Conservation (phyloP, 768 basidiomycete genomes). For the Porphyrellus cyaneotinctus region DNA sequence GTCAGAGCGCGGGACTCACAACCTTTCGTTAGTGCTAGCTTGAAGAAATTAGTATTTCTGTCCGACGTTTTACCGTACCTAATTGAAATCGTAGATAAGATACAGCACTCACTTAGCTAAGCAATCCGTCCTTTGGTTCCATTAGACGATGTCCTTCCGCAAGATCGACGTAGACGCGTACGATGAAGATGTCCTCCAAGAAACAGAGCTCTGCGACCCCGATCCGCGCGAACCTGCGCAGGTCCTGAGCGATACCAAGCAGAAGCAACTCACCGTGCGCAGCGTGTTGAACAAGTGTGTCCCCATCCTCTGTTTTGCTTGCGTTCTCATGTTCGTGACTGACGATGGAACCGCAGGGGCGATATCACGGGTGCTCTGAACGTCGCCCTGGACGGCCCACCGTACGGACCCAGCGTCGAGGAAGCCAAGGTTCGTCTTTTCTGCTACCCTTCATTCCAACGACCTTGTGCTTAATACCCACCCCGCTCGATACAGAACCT, state of each 20-base stretch:
- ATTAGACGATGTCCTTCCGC: constrained; percentile 60
- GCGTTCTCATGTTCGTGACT: not conserved
- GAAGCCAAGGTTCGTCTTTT: constrained; percentile 72
- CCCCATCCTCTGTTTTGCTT: too few species aligned
- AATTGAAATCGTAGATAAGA: not conserved
- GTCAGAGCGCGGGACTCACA: too few species aligned
- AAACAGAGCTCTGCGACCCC: constrained; percentile 81
- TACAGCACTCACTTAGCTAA: constrained; percentile 5
- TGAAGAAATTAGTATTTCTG: too few species aligned
- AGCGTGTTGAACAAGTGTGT: constrained; percentile 70
- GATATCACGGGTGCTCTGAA: constrained; percentile 73
- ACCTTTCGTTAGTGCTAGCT: too few species aligned
- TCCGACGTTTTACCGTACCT: too few species aligned
- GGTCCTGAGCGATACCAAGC: constrained; percentile 71
- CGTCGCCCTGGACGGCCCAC: constrained; percentile 69
- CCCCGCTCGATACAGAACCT: constrained; percentile 47
- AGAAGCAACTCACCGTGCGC: constrained; percentile 68
- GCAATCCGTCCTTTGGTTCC: not conserved
- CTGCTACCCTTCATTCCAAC: constrained; percentile 6
- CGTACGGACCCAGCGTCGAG: constrained; percentile 84
- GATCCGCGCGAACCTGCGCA: constrained; percentile 78
- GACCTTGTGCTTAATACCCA: not conserved
- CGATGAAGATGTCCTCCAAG: constrained; percentile 87
- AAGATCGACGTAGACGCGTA: constrained; percentile 93
- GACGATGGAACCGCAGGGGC: constrained; percentile 45